phyloP scores from a whole-genome alignment of 2,329 filamentous ascomycete species.

The Aspergillus fumigatiaffinis region DNA sequence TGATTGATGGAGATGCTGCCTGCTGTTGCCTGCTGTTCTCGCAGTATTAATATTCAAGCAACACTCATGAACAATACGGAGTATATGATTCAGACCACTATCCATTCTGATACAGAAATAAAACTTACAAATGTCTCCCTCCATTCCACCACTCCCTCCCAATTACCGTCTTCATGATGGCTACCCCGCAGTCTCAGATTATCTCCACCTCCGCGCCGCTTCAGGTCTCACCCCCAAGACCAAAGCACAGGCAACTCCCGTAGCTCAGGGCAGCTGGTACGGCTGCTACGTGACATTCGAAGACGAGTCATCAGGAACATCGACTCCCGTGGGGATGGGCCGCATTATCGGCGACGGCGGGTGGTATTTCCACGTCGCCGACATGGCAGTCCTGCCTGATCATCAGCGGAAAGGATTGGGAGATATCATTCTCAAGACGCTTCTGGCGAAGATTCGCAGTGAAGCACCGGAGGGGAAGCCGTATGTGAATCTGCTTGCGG shows the following conservation, averaged over 20 bases:
- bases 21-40: background rate
- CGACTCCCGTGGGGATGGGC: conserved; percentile 45
- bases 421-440: conserved; percentile 41
- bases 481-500: conserved; percentile 47
- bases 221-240: conserved; percentile 29
- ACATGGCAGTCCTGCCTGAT: conserved; percentile 49
- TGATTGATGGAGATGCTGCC: background rate
- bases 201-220: background rate
- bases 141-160: conserved; percentile 18
- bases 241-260: conserved; percentile 33
- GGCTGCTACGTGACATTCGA: conserved; percentile 39
- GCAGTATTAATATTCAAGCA: background rate
- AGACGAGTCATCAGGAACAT: background rate
- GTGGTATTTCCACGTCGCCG: conserved; percentile 50
- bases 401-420: conserved; percentile 49
- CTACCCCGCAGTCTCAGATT: conserved; percentile 26
- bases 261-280: conserved; percentile 41
- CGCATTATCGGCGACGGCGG: conserved; percentile 50
- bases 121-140: background rate
- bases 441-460: conserved; percentile 41
- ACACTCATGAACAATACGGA: background rate
- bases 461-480: conserved; percentile 35
- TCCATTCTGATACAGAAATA: background rate
- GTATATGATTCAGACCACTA: background rate
- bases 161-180: conserved; percentile 36